Conservation (phyloP, 805 yeast genomes). For the Jamesozyma spencerorum region DNA sequence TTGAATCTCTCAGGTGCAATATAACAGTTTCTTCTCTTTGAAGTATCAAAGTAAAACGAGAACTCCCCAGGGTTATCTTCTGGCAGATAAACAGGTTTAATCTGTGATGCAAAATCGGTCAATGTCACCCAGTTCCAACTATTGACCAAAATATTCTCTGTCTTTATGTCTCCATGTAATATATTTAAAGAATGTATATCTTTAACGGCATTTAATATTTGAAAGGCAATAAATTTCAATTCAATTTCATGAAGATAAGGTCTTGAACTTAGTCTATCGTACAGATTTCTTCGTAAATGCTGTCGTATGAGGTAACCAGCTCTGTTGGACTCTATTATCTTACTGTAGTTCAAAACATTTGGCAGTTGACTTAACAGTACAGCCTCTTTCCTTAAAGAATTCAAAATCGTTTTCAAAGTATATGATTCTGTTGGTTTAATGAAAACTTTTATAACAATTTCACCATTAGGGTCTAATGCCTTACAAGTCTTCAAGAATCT, state of each 20-base stretch:
- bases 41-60: slow-evolving; percentile 85
- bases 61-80: slow-evolving; percentile 91
- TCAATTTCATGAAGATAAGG: slow-evolving; percentile 81
- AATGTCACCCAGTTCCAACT: slow-evolving; percentile 82
- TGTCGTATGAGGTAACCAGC: slow-evolving; percentile 90
- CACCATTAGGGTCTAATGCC: slow-evolving; percentile 66
- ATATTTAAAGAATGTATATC: slow-evolving; percentile 55
- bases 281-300: slow-evolving; percentile 65
- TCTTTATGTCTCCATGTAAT: slow-evolving; percentile 84
- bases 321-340: slow-evolving; percentile 75
- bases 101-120: slow-evolving; percentile 66
- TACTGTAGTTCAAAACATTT: slow-evolving; percentile 61
- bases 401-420: slow-evolving; percentile 18
- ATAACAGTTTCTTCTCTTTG: slow-evolving; percentile 79
- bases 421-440: slow-evolving; percentile 51
- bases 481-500: slow-evolving; percentile 80
- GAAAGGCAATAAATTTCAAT: slow-evolving; percentile 77
- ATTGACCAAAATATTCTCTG: slow-evolving; percentile 80
- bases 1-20: slow-evolving; percentile 88
- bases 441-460: slow-evolving; percentile 68
- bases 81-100: slow-evolving; percentile 79
- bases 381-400: slow-evolving; percentile 30
- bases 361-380: slow-evolving; percentile 39
- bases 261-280: slow-evolving; percentile 76
- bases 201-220: slow-evolving; percentile 53